Evolutionary conservation across 148 eudicot species (phyloP).

Genomic region (Hydrangea macrophylla): DNA sequence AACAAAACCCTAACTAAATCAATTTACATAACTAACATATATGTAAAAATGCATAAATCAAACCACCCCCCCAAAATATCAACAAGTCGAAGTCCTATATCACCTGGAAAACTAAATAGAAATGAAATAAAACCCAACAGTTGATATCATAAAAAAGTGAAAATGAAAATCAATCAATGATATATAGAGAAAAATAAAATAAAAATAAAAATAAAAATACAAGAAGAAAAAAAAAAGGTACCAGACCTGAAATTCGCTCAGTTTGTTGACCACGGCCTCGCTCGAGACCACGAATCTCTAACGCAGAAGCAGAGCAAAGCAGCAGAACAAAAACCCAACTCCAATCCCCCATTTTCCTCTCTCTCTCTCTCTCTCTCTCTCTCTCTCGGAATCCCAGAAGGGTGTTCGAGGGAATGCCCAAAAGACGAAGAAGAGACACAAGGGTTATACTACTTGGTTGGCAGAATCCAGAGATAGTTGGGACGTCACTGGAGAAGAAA

Average conservation of each 20-base stretch:
- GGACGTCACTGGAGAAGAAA: constrained; percentile 20
- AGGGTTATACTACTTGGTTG: background rate
- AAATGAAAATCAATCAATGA: background rate
- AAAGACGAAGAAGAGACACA: background rate
- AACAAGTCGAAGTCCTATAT: constrained; percentile 7
- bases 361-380: background rate
- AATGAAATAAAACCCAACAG: background rate
- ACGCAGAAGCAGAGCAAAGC: constrained; percentile 18
- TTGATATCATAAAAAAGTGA: background rate
- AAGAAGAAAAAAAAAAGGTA: background rate
- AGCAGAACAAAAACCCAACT: constrained; percentile 28
- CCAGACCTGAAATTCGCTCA: constrained; percentile 49
- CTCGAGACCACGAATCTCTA: constrained; percentile 28
- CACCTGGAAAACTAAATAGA: background rate
- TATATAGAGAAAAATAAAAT: background rate
- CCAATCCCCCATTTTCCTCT: constrained; percentile 29
- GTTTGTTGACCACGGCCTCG: constrained; percentile 35
- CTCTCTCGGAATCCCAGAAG: constrained; percentile 2
- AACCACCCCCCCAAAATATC: background rate
- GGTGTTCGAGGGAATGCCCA: background rate
- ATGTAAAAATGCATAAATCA: constrained; percentile 2
- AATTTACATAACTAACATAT: background rate
- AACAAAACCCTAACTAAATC: background rate
- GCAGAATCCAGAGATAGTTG: constrained; percentile 21
- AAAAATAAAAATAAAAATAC: background rate